Evolutionary conservation across 169 alveolate genomes (phyloP).

Genomic region (Eimeria sp.): DNA sequence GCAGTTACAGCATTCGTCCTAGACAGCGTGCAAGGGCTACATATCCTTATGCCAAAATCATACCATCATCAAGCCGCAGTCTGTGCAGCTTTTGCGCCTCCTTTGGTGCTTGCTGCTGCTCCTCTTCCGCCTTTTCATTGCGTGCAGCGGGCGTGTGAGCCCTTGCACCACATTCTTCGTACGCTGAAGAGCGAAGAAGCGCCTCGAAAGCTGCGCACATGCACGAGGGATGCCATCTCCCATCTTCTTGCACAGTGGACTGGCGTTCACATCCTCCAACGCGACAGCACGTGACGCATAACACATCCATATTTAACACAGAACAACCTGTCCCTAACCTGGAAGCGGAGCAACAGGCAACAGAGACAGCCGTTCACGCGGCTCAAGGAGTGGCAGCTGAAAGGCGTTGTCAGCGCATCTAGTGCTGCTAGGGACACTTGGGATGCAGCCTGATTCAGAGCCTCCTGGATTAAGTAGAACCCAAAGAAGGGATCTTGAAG

Average conservation of each 20-base stretch:
- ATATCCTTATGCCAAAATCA: neutral
- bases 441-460: constrained; percentile 6
- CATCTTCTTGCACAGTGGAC: neutral
- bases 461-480: neutral
- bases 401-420: neutral
- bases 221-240: neutral
- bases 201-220: constrained; percentile 33
- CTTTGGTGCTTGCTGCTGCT: constrained; percentile 42
- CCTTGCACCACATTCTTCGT: neutral
- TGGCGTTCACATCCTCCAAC: neutral
- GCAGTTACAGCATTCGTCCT: neutral
- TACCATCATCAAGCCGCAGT: constrained; percentile 68
- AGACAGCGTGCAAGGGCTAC: neutral
- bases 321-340: neutral
- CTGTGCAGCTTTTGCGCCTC: constrained; percentile 58
- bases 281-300: neutral
- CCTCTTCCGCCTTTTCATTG: constrained; percentile 13
- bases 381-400: constrained; percentile 29
- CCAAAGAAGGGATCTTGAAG: constrained; percentile 33
- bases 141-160: neutral
- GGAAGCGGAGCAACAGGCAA: constrained; percentile 68
- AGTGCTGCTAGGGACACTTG: neutral
- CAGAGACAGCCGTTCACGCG: constrained; percentile 48
- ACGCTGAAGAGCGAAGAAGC: neutral
- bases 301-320: neutral